A percentile compares a stretch with the other conserved stretches of the same genome.
Conservation (phyloP, 1,284 basidiomycete species). For the Sporisorium reilianum region DNA sequence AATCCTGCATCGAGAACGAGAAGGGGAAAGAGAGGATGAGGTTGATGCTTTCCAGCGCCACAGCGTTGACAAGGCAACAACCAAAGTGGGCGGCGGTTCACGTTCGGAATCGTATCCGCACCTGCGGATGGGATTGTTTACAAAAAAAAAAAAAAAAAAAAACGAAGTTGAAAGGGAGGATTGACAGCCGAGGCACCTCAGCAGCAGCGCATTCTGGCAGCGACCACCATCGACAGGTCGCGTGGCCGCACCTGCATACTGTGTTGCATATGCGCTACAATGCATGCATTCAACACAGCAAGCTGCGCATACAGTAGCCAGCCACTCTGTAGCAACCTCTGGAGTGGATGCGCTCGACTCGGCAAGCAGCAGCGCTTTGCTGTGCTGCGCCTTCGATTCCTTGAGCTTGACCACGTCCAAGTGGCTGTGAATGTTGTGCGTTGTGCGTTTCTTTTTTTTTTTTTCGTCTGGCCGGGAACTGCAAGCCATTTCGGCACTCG, state of each 20-base stretch:
- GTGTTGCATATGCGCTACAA: constrained; percentile 1
- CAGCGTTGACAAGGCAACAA: not conserved
- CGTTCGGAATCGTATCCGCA: not conserved
- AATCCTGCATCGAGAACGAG: not conserved
- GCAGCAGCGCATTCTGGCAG: not conserved
- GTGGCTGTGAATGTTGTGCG: not conserved
- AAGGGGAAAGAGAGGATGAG: no score
- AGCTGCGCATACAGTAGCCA: not conserved
- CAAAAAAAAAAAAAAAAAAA: not conserved
- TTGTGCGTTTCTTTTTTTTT: not conserved
- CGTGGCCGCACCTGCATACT: constrained; percentile 3
- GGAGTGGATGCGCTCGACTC: not conserved
- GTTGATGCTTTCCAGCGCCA: not conserved
- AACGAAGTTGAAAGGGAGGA: not conserved
- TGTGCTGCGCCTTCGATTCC: not conserved
- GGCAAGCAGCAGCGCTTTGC: no score
- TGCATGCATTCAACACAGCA: not conserved
- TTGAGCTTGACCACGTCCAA: constrained; percentile 1
- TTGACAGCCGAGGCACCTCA: not conserved
- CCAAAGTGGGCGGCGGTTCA: not conserved
- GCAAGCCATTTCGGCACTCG: not conserved
- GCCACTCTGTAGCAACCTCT: not conserved
- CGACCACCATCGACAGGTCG: not conserved
- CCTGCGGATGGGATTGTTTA: not conserved
- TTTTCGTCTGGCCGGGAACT: not conserved